Conservation (phyloP, 1,139 yeast genomes). For the Yamadazyma trypodendri region DNA sequence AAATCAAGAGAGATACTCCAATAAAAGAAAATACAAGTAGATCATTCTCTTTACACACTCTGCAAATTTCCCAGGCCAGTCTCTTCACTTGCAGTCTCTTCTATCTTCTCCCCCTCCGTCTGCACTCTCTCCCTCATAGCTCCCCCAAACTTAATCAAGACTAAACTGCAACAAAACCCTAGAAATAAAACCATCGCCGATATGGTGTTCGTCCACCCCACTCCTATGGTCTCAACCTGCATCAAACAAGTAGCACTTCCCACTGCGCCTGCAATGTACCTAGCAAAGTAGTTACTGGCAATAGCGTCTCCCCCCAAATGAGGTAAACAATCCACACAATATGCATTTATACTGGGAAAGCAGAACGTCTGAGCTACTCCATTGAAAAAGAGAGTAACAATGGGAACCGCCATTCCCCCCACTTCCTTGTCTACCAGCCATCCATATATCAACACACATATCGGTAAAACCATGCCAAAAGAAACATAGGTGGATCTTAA, state of each 20-base stretch:
- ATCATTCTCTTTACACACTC: too few species aligned
- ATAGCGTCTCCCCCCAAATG: constrained; percentile 50
- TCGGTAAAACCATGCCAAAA: constrained; percentile 38
- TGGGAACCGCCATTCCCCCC: constrained; percentile 54
- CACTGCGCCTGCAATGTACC: constrained; percentile 49
- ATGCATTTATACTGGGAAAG: constrained; percentile 50
- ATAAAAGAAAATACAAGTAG: too few species aligned
- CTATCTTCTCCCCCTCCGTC: not conserved
- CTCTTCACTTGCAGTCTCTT: too few species aligned
- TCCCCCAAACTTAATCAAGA: not conserved
- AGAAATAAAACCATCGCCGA: constrained; percentile 21
- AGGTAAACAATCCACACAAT: constrained; percentile 55
- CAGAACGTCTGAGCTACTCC: constrained; percentile 49
- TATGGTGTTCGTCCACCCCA: constrained; percentile 51
- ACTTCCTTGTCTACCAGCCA: constrained; percentile 47
- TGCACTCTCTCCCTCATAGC: not conserved
- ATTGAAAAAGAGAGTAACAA: constrained; percentile 41
- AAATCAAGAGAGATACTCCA: too few species aligned
- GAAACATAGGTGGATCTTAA: constrained; percentile 35
- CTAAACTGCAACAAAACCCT: not conserved
- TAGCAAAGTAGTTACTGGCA: constrained; percentile 46
- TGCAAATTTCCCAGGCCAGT: too few species aligned
- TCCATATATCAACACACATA: constrained; percentile 44
- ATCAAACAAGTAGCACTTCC: constrained; percentile 46
- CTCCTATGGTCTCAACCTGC: constrained; percentile 44